Percentiles rank a stretch among this genome's conserved stretches.
phyloP scores from a whole-genome alignment of 2,329 filamentous ascomycete species.

The Neofusicoccum cordaticola region DNA sequence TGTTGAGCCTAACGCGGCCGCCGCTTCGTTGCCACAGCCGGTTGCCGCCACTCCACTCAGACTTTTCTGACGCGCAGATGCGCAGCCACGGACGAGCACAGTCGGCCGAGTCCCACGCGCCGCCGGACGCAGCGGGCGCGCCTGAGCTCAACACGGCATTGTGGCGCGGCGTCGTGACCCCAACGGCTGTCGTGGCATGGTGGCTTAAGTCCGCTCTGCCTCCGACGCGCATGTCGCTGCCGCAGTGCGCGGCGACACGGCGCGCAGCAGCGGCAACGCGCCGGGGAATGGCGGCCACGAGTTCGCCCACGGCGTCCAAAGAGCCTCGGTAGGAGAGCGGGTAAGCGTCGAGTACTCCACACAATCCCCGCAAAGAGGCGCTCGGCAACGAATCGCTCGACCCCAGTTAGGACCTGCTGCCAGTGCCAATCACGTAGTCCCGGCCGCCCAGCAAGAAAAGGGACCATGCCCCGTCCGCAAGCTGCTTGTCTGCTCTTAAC shows the following conservation, averaged over 20 bases:
- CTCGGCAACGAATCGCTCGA: not conserved
- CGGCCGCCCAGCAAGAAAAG: not conserved
- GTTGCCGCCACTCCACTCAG: not conserved
- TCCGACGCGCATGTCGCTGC: not conserved
- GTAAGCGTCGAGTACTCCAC: not conserved
- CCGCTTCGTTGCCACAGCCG: not conserved
- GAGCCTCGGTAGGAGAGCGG: not conserved
- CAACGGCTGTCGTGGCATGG: not conserved
- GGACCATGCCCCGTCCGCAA: not conserved
- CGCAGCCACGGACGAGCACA: not conserved
- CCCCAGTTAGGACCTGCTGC: not conserved
- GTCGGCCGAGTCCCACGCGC: not conserved
- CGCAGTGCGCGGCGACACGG: not conserved
- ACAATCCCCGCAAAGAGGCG: slow-evolving; percentile 7
- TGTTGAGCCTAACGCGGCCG: too few relatives aligned
- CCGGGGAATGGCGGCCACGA: not conserved
- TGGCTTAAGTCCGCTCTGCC: not conserved
- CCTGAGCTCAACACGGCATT: not conserved
- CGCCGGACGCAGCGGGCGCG: not conserved
- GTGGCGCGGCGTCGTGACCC: not conserved
- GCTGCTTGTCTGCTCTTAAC: not conserved
- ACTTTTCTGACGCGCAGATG: not conserved
- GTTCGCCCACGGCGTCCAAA: not conserved
- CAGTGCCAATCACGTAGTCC: not conserved
- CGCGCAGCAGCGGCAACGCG: too few relatives aligned